Conservation (phyloP, 345 rosid species). For the Pelargonium nanum region DNA sequence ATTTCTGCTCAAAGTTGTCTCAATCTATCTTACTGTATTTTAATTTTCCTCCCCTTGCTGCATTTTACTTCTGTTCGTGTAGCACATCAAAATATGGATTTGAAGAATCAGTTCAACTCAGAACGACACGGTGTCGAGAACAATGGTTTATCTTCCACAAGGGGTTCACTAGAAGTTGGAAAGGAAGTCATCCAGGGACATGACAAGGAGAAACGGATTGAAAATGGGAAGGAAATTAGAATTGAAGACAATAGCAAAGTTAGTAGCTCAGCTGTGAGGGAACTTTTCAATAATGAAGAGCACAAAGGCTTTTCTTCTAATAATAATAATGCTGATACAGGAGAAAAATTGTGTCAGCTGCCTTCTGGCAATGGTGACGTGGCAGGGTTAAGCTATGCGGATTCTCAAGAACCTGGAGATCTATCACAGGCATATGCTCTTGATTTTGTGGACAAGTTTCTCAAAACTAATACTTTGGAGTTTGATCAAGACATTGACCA, state of each 20-base stretch:
- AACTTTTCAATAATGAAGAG: slow-evolving; percentile 48
- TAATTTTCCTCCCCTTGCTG: neutral
- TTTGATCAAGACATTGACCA: slow-evolving; percentile 29
- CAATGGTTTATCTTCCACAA: neutral
- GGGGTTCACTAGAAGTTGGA: neutral
- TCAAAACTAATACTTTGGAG: slow-evolving; percentile 38
- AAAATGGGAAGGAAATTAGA: slow-evolving; percentile 18
- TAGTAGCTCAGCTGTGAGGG: slow-evolving; percentile 39
- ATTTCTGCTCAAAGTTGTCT: neutral
- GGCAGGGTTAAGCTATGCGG: slow-evolving; percentile 62
- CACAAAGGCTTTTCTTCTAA: slow-evolving; percentile 9
- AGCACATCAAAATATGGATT: neutral
- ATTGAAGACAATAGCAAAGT: slow-evolving; percentile 18
- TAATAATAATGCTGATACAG: slow-evolving; percentile 14
- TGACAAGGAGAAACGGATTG: slow-evolving; percentile 17
- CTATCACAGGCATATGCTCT: slow-evolving; percentile 62
- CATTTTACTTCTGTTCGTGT: neutral
- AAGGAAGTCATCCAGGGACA: slow-evolving; percentile 1
- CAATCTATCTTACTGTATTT: no score
- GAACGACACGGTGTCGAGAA: neutral
- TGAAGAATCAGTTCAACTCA: neutral
- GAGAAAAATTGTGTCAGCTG: slow-evolving; percentile 19
- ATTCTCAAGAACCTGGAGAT: slow-evolving; percentile 88
- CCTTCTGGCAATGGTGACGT: slow-evolving; percentile 21
- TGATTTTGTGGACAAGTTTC: slow-evolving; percentile 57